A percentile compares a stretch with the other conserved stretches of the same genome.
phyloP scores from a whole-genome alignment of 257 asterid species.

The Solanum sitiens region DNA sequence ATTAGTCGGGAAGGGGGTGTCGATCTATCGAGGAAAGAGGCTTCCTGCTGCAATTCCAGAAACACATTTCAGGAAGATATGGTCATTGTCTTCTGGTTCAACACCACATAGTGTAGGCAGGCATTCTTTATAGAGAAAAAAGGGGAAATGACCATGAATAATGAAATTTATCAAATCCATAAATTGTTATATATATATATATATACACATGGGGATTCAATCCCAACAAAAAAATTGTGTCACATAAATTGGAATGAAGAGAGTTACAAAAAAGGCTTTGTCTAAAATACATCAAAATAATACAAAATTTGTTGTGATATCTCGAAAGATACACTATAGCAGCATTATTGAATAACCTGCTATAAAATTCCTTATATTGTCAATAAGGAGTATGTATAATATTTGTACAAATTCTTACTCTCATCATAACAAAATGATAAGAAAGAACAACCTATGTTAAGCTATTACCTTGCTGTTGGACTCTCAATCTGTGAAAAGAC shows the following conservation, averaged over 20 bases:
- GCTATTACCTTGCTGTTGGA: constrained; percentile 47
- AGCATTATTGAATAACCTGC: background rate
- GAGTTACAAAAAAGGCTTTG: background rate
- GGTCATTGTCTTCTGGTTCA: background rate
- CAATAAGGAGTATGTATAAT: background rate
- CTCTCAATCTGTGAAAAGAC: constrained; percentile 55
- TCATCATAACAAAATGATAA: background rate
- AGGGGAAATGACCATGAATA: background rate
- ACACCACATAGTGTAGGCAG: background rate
- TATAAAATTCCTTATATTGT: background rate
- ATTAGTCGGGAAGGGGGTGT: background rate
- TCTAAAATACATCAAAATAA: background rate
- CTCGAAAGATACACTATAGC: background rate
- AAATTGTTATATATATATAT: background rate
- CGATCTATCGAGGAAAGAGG: background rate
- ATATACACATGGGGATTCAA: background rate
- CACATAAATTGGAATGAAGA: background rate
- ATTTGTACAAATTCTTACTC: background rate
- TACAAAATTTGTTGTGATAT: background rate
- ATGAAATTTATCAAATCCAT: background rate
- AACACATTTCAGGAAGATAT: background rate
- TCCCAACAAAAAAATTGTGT: background rate
- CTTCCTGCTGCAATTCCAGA: background rate
- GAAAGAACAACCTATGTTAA: background rate
- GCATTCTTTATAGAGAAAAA: background rate